Evolutionary conservation across 768 basidiomycete genomes (phyloP).

Genomic region (Pleurotus cornucopiae): DNA sequence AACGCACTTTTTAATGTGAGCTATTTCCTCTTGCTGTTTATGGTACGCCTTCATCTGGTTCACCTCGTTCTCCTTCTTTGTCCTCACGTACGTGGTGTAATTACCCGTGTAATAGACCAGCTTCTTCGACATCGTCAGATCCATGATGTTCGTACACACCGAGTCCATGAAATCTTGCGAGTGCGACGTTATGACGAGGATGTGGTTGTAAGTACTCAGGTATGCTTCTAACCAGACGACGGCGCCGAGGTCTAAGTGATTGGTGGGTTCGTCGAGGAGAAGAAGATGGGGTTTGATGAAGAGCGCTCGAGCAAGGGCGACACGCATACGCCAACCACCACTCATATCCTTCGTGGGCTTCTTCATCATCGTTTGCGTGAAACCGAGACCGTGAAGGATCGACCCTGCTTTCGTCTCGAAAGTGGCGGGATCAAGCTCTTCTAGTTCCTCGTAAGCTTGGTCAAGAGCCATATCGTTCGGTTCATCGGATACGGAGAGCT

Average conservation of each 20-base stretch:
- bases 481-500: slow-evolving; percentile 83
- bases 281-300: slow-evolving; percentile 96
- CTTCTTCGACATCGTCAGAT: slow-evolving; percentile 88
- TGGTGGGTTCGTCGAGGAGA: slow-evolving; percentile 89
- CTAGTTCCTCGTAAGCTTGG: slow-evolving; percentile 88
- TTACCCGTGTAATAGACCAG: slow-evolving; percentile 94
- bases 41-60: slow-evolving; percentile 99
- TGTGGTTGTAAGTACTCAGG: slow-evolving; percentile 96
- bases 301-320: slow-evolving; percentile 91
- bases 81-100: slow-evolving; percentile 95
- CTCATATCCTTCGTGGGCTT: slow-evolving; percentile 98
- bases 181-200: slow-evolving; percentile 95
- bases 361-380: slow-evolving; percentile 87
- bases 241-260: slow-evolving; percentile 93
- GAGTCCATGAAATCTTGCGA: slow-evolving; percentile 99
- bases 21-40: slow-evolving; percentile 98
- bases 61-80: slow-evolving; percentile 95
- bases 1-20: slow-evolving; percentile 92
- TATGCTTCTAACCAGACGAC: slow-evolving; percentile 99
- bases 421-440: slow-evolving; percentile 92
- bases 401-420: slow-evolving; percentile 96
- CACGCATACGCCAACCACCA: slow-evolving; percentile 99
- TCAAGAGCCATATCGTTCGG: slow-evolving; percentile 89
- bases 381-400: slow-evolving; percentile 97
- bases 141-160: slow-evolving; percentile 98